Evolutionary conservation across 1,284 basidiomycete genomes (phyloP).

Genomic region (Ceratorhiza oryzae-sativae): DNA sequence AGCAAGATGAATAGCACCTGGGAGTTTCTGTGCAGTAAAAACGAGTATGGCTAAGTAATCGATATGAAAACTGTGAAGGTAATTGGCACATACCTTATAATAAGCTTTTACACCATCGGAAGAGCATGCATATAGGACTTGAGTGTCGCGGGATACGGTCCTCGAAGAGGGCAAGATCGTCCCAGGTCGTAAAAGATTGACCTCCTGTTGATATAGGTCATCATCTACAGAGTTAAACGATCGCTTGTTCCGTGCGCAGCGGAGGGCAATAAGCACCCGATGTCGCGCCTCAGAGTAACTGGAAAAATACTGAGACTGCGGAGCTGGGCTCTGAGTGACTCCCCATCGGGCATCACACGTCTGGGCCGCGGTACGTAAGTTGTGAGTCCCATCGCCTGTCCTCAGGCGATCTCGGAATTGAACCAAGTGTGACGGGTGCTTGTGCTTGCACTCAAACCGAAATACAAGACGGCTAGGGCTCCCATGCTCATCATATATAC

Average conservation of each 20-base stretch:
- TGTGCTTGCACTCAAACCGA: no score
- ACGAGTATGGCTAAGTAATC: not conserved
- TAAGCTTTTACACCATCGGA: not conserved
- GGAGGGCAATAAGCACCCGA: slow-evolving; percentile 3
- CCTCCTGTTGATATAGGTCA: slow-evolving; percentile 5
- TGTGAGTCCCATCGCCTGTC: slow-evolving; percentile 21
- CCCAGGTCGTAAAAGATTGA: slow-evolving; percentile 12
- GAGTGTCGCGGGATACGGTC: slow-evolving; percentile 5
- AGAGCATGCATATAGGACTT: not conserved
- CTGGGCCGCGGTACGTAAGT: not conserved
- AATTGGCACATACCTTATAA: not conserved
- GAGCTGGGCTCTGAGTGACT: not conserved
- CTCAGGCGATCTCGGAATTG: no score
- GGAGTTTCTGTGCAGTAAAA: not conserved
- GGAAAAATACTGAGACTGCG: not conserved
- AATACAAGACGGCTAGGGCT: no score
- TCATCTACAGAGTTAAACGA: slow-evolving; percentile 17
- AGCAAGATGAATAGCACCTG: slow-evolving; percentile 6
- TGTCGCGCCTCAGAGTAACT: slow-evolving; percentile 11
- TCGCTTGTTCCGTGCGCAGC: slow-evolving; percentile 3
- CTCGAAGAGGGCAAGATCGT: not conserved
- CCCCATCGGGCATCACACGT: not conserved
- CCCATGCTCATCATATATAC: no score
- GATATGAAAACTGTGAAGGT: not conserved
- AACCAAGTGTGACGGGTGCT: no score